Evolutionary conservation across 768 basidiomycete genomes (phyloP), one percentile per base, ranked within the genome.

Genomic region (Tylopilus subfusipes): DNA sequence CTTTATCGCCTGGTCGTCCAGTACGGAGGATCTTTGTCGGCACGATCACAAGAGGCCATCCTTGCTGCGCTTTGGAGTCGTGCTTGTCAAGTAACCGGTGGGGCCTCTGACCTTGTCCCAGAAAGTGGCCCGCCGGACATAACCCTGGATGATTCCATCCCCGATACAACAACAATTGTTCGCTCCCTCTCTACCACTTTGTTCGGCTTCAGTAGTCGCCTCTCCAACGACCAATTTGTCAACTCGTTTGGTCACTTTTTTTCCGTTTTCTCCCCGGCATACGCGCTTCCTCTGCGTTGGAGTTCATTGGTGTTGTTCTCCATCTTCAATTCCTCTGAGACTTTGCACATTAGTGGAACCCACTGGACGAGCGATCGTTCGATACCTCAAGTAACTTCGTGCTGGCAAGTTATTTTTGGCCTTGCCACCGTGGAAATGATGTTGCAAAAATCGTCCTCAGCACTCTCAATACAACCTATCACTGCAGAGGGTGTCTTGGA

Each of bases 371-470:
- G 29, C 53, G 38, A 53, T 19, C 43, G 33, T 34, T 9, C 36
- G 14, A 48, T 50, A 21, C 44, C 67, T 25, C 48, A 36, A 24
- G 54, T 55, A 11, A 29, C 25, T 7, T 48, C 50, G 21, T 54
- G 57, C 18, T 82, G 81, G 82, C 70, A 70, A 30, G 69, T 73
- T 4, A 66, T 80, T 6, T 72, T 78, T 55, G 70, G 72, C 14
- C 62, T 82, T 33, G 72, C 73, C 18, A 67, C 63, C 14, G 21
- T 81, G 43, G 72, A 78, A 30, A 70, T 16, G 14, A n/a, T 65
- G 6, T 40, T 68, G 24, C 53, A 47, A 48, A 48, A 48, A 16
- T 24, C 39, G 8, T 24, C 46, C 13, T 51, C 53, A 25, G 19
- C 56, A 12, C 38, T 54, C 21, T 21, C 45, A 42, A 36, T 36